Conservation (phyloP, 306 rosid genomes). For the Ochetophila trinervis region DNA sequence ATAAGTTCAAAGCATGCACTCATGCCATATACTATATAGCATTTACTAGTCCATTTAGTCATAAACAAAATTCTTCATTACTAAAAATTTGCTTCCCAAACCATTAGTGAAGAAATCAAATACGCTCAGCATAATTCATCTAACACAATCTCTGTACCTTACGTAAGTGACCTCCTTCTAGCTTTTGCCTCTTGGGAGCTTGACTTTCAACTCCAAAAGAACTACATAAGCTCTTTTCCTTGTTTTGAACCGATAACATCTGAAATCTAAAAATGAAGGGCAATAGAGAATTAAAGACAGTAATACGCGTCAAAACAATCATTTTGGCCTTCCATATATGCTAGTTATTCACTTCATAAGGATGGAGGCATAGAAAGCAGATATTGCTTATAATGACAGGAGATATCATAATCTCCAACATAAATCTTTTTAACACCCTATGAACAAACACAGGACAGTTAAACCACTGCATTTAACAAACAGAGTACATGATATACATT, state of each 20-base stretch:
- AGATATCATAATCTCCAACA: no score
- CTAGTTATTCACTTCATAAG: background rate
- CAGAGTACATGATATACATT: no score
- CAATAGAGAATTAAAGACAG: constrained; percentile 14
- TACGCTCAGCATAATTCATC: background rate
- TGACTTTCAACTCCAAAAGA: constrained; percentile 66
- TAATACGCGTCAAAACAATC: background rate
- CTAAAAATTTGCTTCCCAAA: constrained; percentile 2
- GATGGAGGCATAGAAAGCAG: constrained; percentile 15
- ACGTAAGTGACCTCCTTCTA: constrained; percentile 72
- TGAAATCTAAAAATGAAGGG: constrained; percentile 51
- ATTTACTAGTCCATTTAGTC: background rate
- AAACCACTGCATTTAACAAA: no score
- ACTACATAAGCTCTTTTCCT: constrained; percentile 43
- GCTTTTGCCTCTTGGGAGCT: constrained; percentile 86
- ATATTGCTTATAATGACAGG: background rate
- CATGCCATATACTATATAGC: no score
- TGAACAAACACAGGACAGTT: no score
- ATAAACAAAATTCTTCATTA: constrained; percentile 16
- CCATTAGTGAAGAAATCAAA: background rate
- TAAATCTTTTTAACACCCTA: background rate
- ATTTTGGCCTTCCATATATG: constrained; percentile 17
- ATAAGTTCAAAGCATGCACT: no score
- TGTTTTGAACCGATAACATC: constrained; percentile 44
- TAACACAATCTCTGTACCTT: constrained; percentile 50